phyloP scores from a whole-genome alignment of 306 rosid species.

The Acacia crassicarpa region DNA sequence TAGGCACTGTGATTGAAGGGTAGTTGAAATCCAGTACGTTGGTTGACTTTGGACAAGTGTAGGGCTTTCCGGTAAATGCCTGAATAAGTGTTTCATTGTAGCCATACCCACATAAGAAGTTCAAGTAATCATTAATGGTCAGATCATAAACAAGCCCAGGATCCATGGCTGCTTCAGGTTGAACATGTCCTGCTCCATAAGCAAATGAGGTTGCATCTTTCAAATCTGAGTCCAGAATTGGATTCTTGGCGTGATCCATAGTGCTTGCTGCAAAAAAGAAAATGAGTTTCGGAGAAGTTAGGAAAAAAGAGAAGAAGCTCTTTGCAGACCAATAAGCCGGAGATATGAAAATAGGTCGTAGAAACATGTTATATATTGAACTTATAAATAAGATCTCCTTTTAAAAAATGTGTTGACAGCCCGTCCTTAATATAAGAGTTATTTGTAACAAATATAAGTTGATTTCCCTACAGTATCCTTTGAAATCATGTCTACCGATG shows the following conservation, averaged over 20 bases:
- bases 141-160: slow-evolving; percentile 72
- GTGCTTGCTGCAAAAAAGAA: slow-evolving; percentile 41
- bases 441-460: no score
- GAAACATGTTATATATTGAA: no score
- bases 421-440: no score
- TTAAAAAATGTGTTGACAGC: no score
- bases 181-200: slow-evolving; percentile 64
- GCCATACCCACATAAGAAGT: slow-evolving; percentile 66
- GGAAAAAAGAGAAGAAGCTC: neutral
- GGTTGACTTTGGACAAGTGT: slow-evolving; percentile 39
- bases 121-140: slow-evolving; percentile 50
- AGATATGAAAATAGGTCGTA: no score
- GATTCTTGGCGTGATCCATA: slow-evolving; percentile 21
- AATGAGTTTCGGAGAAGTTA: neutral
- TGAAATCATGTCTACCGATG: no score
- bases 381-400: no score
- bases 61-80: slow-evolving; percentile 14
- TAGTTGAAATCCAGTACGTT: slow-evolving; percentile 49
- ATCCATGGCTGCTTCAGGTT: slow-evolving; percentile 55
- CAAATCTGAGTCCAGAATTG: slow-evolving; percentile 37
- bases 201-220: slow-evolving; percentile 56
- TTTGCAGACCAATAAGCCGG: neutral
- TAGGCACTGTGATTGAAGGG: slow-evolving; percentile 59
- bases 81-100: slow-evolving; percentile 38
- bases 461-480: neutral